Percentiles rank a stretch among this genome's conserved stretches.
Conservation (phyloP, 108 stramenopile species). For the Skeletonema tropicum region DNA sequence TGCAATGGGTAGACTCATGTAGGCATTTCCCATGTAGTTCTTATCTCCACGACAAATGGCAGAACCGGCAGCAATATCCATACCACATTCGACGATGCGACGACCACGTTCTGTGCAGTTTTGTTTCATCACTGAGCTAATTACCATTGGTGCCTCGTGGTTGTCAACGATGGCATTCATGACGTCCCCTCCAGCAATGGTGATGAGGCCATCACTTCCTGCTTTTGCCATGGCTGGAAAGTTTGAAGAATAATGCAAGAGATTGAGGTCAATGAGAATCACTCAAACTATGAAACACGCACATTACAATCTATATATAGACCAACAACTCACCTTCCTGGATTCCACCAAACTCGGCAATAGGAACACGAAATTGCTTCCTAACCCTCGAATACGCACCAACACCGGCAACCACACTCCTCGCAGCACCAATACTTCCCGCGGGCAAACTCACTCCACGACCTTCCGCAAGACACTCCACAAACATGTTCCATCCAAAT, state of each 20-base stretch:
- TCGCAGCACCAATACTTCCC: slow-evolving; percentile 90
- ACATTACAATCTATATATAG: too few species aligned
- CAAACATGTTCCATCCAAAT: slow-evolving; percentile 99
- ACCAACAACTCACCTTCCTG: slow-evolving; percentile 91
- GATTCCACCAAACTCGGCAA: slow-evolving; percentile 98
- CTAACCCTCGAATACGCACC: slow-evolving; percentile 95
- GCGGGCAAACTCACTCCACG: slow-evolving; percentile 96
- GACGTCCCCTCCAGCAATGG: slow-evolving; percentile 91
- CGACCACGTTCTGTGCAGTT: slow-evolving; percentile 96
- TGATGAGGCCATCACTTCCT: slow-evolving; percentile 91
- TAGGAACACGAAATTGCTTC: slow-evolving; percentile 98
- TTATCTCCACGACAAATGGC: slow-evolving; percentile 96
- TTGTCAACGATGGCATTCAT: slow-evolving; percentile 99
- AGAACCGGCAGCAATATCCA: slow-evolving; percentile 97
- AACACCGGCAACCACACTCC: slow-evolving; percentile 84
- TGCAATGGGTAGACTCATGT: slow-evolving; percentile 97
- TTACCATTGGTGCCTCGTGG: slow-evolving; percentile 98
- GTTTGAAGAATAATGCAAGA: background rate
- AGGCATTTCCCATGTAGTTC: slow-evolving; percentile 93
- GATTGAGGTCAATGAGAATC: background rate
- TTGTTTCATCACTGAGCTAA: slow-evolving; percentile 98
- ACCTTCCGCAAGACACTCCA: slow-evolving; percentile 98
- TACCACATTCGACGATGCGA: slow-evolving; percentile 93
- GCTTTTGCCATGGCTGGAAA: slow-evolving; percentile 80
- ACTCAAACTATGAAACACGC: background rate